Conservation (phyloP, 345 rosid species). For the Microcos paniculata region DNA sequence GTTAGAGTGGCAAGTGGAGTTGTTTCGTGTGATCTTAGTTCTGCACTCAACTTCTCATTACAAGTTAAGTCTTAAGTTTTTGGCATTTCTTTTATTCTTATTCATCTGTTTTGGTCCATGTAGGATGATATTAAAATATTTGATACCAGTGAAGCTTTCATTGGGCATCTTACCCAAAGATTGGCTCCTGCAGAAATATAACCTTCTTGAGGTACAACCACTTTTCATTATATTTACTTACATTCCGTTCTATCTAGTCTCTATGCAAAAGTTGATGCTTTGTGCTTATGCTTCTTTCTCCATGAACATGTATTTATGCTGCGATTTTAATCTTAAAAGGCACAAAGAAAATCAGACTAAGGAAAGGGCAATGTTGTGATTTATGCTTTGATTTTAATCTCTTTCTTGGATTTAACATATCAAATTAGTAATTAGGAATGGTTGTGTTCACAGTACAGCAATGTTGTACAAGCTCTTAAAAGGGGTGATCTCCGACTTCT, state of each 20-base stretch:
- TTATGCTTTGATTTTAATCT: too few relatives aligned
- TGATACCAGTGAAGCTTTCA: constrained; percentile 95
- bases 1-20: not conserved
- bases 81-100: constrained; percentile 6
- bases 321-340: not conserved
- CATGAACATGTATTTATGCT: not conserved
- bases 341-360: not conserved
- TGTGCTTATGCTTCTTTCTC: not conserved
- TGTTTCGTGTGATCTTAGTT: not conserved
- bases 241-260: not conserved
- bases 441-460: constrained; percentile 56
- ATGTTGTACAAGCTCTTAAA: constrained; percentile 66
- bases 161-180: constrained; percentile 73
- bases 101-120: constrained; percentile 13
- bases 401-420: not conserved
- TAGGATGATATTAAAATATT: constrained; percentile 95
- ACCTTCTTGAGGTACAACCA: constrained; percentile 69
- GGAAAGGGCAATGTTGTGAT: not conserved
- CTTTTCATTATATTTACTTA: not conserved
- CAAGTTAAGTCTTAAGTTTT: not conserved
- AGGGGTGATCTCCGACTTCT: constrained; percentile 92
- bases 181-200: constrained; percentile 63
- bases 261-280: constrained; percentile 9
- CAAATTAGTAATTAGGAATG: constrained; percentile 15
- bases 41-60: not conserved